These are phyloP conservation scores for barley (Hordeum vulgare) DNA, from an alignment of 176 grass and related monocot genomes.

Conservation along the genomic window MorexV3_pseudomolecules_assembly NC_058520.1:587243626-587244125, in stretches of 20 bases:
- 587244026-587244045: background rate
- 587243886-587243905: too few relatives aligned
- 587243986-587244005: background rate
- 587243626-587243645: background rate
- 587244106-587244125: background rate
- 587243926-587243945: too few relatives aligned
- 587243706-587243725: background rate
- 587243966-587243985: background rate
- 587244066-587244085: background rate
- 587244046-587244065: background rate
- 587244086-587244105: background rate
- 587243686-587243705: background rate
- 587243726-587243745: background rate
- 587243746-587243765: background rate
- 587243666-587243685: background rate
- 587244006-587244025: background rate
- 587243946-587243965: too few relatives aligned
- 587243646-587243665: background rate
- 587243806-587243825: too few relatives aligned
- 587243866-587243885: too few relatives aligned
- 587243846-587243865: too few relatives aligned
- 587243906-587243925: too few relatives aligned
- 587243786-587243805: background rate
- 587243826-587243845: too few relatives aligned
- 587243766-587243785: background rate